These are phyloP conservation scores for Psidium guajava DNA, from an alignment of 345 rosid species.

Conservation along the genomic window DNA sequence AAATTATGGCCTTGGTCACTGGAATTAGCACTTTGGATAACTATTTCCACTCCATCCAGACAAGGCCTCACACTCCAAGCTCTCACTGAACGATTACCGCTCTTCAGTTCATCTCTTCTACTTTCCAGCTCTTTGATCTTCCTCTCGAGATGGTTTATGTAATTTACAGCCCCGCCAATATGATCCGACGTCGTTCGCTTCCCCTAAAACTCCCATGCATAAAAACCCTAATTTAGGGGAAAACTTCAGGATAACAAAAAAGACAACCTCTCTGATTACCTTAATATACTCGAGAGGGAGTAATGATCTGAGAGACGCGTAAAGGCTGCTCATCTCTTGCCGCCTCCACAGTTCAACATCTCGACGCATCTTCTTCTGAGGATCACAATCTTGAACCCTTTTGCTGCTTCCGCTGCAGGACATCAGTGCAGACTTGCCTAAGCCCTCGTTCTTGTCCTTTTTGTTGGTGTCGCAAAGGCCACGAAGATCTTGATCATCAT, in stretches of 20 bases:
- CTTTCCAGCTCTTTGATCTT: conserved; percentile 31
- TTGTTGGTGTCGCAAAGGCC: neutral
- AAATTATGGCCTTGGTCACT: conserved; percentile 11
- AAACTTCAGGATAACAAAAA: neutral
- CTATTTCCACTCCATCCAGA: conserved; percentile 40
- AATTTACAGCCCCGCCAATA: conserved; percentile 51
- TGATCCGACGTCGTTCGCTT: conserved; percentile 72
- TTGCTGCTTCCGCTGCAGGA: neutral
- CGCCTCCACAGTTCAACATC: conserved; percentile 63
- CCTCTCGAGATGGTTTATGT: conserved; percentile 35
- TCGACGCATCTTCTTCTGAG: conserved; percentile 54
- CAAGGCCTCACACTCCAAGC: neutral
- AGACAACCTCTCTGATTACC: conserved; percentile 15
- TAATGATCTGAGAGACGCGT: conserved; percentile 44
- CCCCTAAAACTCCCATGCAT: conserved; percentile 34
- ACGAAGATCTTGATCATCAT: neutral
- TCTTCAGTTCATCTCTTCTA: conserved; percentile 31
- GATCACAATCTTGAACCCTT: neutral
- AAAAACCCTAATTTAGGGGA: neutral
- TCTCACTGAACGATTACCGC: neutral
- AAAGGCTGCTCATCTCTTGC: conserved; percentile 63
- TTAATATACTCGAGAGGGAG: conserved; percentile 62
- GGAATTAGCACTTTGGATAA: conserved; percentile 9
- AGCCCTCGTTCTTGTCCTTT: neutral
- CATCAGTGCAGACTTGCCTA: neutral